These are phyloP conservation scores for Phallus indusiatus DNA, from an alignment of 768 basidiomycete species.

Conservation along the genomic window DNA sequence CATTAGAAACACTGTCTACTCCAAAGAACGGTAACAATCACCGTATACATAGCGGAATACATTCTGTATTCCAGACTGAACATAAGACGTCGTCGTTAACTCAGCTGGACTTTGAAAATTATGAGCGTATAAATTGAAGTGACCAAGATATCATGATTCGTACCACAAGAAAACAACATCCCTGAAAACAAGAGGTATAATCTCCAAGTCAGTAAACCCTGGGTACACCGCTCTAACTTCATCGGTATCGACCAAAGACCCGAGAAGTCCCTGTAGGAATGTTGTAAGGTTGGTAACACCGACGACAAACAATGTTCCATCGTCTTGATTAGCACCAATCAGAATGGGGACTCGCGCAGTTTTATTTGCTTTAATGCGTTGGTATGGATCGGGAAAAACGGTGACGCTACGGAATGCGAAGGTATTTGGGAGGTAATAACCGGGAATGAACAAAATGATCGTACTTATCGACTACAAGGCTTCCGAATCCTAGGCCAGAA, in stretches of 20 bases:
- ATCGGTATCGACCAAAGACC: slow-evolving; percentile 3
- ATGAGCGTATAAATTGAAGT: background rate
- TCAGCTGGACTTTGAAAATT: slow-evolving; percentile 11
- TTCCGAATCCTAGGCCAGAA: background rate
- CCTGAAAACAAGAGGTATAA: slow-evolving; percentile 13
- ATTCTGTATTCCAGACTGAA: slow-evolving; percentile 11
- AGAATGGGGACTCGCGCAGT: slow-evolving; percentile 15
- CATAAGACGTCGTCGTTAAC: slow-evolving; percentile 10
- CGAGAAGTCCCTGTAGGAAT: slow-evolving; percentile 6
- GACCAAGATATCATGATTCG: background rate
- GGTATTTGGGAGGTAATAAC: background rate
- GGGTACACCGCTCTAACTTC: slow-evolving; percentile 15
- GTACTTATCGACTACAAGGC: slow-evolving; percentile 3
- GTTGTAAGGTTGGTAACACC: slow-evolving; percentile 11
- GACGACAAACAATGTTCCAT: slow-evolving; percentile 14
- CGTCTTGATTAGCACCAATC: slow-evolving; percentile 15
- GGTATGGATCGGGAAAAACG: slow-evolving; percentile 11
- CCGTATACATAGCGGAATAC: slow-evolving; percentile 17
- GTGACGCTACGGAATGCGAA: background rate
- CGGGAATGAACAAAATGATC: background rate
- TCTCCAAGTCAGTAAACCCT: slow-evolving; percentile 13
- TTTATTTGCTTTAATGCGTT: slow-evolving; percentile 12
- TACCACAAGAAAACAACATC: slow-evolving; percentile 15
- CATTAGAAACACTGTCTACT: background rate
- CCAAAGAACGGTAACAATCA: background rate